Percentiles rank a stretch among this genome's conserved stretches.
These are phyloP conservation scores for Leccinum pseudoinsigne DNA, from an alignment of 1,284 basidiomycete genomes.

Conservation along the genomic window DNA sequence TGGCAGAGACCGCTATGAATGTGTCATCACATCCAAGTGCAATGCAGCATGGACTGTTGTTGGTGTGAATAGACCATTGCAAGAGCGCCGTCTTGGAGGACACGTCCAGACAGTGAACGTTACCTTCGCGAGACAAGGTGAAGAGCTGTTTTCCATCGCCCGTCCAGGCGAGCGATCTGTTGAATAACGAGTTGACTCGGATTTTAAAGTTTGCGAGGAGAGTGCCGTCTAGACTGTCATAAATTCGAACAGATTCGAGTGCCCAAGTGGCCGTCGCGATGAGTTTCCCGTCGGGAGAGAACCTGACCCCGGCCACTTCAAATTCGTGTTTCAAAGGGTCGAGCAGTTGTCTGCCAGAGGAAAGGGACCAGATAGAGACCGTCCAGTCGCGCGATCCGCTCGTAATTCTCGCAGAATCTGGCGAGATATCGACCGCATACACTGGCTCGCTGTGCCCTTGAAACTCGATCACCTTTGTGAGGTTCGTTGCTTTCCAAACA, in stretches of 20 bases:
- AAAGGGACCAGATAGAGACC: neutral
- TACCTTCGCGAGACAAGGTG: neutral
- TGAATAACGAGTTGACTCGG: neutral
- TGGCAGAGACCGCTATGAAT: neutral
- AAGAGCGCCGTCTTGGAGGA: neutral
- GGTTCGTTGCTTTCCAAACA: neutral
- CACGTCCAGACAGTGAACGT: neutral
- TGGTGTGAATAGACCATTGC: neutral
- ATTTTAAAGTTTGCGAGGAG: neutral
- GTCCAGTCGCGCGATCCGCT: neutral
- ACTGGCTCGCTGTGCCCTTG: neutral
- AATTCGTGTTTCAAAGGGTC: constrained; percentile 5
- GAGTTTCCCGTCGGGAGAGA: constrained; percentile 3
- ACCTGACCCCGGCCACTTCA: constrained; percentile 7
- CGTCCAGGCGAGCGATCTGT: neutral
- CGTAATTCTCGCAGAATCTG: neutral
- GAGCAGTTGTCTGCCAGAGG: constrained; percentile 1
- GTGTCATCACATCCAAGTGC: neutral
- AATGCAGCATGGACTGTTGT: neutral
- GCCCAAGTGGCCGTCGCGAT: constrained; percentile 13
- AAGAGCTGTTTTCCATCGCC: neutral
- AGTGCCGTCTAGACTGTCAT: neutral
- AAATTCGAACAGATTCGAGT: neutral
- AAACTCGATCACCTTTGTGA: neutral
- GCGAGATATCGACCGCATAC: neutral